Conservation (phyloP, 208 protist species). For the Trypanosoma melophagium region DNA sequence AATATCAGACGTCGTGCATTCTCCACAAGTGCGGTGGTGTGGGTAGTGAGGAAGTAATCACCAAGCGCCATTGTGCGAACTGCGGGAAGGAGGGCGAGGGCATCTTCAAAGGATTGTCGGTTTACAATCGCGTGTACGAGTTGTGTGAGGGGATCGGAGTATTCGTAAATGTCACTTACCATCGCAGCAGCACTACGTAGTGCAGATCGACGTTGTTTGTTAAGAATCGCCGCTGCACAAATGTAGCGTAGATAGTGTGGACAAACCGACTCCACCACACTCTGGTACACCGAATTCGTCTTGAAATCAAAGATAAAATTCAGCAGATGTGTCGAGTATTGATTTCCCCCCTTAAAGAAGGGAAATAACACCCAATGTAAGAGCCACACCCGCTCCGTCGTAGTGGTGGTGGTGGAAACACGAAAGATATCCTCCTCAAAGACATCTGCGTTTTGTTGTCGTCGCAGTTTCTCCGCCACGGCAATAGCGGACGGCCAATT, state of each 20-base stretch:
- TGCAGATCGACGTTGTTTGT: slow-evolving; percentile 69
- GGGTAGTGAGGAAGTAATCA: slow-evolving; percentile 86
- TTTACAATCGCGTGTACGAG: slow-evolving; percentile 70
- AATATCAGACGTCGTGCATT: slow-evolving; percentile 86
- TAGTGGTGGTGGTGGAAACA: slow-evolving; percentile 54
- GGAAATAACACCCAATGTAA: slow-evolving; percentile 92
- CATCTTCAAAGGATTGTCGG: slow-evolving; percentile 73
- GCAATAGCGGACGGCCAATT: slow-evolving; percentile 85
- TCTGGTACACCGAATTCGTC: slow-evolving; percentile 69
- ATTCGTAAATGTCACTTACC: slow-evolving; percentile 77
- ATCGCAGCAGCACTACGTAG: slow-evolving; percentile 64
- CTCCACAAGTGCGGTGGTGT: slow-evolving; percentile 69
- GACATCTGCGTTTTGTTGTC: slow-evolving; percentile 58
- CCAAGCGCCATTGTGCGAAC: slow-evolving; percentile 52
- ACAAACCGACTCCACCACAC: slow-evolving; percentile 84
- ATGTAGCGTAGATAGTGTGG: slow-evolving; percentile 92
- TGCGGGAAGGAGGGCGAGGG: slow-evolving; percentile 72
- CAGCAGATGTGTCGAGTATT: slow-evolving; percentile 77
- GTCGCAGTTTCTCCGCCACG: slow-evolving; percentile 68
- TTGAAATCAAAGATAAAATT: slow-evolving; percentile 84
- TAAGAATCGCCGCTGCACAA: slow-evolving; percentile 81
- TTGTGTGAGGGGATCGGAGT: slow-evolving; percentile 85
- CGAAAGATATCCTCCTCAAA: slow-evolving; percentile 70
- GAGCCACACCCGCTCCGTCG: slow-evolving; percentile 79
- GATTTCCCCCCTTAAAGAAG: slow-evolving; percentile 88